A percentile compares a stretch with the other conserved stretches of the same genome.
These are phyloP conservation scores for Annulohypoxylon maeteangense DNA, from an alignment of 495 filamentous ascomycete genomes.

Conservation along the genomic window DNA sequence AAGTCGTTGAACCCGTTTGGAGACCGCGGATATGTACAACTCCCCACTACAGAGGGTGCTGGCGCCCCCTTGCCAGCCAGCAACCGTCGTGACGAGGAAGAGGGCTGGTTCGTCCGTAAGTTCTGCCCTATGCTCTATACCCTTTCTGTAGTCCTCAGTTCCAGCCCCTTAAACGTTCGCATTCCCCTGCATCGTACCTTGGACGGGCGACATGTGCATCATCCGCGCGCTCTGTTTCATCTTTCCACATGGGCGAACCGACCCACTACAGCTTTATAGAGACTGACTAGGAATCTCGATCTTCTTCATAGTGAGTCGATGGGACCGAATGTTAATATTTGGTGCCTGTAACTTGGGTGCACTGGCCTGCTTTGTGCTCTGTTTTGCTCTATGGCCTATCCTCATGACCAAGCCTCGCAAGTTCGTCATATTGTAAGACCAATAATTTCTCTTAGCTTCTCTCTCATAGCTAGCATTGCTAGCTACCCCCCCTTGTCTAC, in stretches of 20 bases:
- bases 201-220: conserved; percentile 54
- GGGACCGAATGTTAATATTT: conserved; percentile 95
- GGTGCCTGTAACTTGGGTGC: conserved; percentile 91
- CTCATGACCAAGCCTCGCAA: conserved; percentile 84
- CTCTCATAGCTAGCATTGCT: background rate
- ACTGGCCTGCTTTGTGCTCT: conserved; percentile 88
- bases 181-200: conserved; percentile 49
- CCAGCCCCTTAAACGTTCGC: conserved; percentile 18
- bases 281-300: conserved; percentile 48
- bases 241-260: conserved; percentile 48
- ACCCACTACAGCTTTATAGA: conserved; percentile 34
- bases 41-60: conserved; percentile 84
- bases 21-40: conserved; percentile 86
- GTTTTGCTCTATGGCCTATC: conserved; percentile 87
- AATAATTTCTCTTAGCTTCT: conserved; percentile 35
- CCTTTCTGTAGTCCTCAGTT: conserved; percentile 21
- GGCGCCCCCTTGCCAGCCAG: conserved; percentile 90
- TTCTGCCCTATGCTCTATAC: conserved; percentile 49
- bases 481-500: conserved; percentile 12
- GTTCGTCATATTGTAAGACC: conserved; percentile 94
- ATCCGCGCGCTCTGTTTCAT: conserved; percentile 53
- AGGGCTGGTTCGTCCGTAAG: conserved; percentile 96
- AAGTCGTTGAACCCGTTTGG: conserved; percentile 91
- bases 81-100: conserved; percentile 89
- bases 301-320: conserved; percentile 81